Evolutionary conservation across 2,329 filamentous ascomycete species (phyloP).

Genomic region (Trichoderma simmonsii): DNA sequence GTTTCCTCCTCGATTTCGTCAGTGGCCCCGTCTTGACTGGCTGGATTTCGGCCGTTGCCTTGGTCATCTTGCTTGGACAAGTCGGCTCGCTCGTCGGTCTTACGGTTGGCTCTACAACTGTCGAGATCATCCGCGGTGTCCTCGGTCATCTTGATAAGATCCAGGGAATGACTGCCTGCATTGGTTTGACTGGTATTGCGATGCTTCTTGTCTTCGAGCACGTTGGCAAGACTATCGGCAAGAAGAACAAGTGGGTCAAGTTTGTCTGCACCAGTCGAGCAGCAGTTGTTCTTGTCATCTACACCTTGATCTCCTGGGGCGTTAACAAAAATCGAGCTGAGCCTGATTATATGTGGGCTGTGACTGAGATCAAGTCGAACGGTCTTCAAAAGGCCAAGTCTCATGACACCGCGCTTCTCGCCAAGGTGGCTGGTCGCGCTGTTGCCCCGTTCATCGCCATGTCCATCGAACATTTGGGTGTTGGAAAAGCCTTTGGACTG

Average conservation of each 20-base stretch:
- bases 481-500: conserved; percentile 61
- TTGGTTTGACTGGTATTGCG: conserved; percentile 57
- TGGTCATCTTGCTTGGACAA: conserved; percentile 65
- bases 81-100: conserved; percentile 59
- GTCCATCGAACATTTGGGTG: conserved; percentile 61
- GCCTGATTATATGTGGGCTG: conserved; percentile 49
- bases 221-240: conserved; percentile 57
- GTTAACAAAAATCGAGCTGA: conserved; percentile 54
- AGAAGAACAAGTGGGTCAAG: conserved; percentile 55
- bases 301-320: conserved; percentile 60
- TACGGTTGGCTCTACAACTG: conserved; percentile 49
- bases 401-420: conserved; percentile 47
- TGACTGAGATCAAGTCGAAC: conserved; percentile 55
- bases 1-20: conserved; percentile 64
- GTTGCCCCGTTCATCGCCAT: conserved; percentile 61
- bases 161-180: conserved; percentile 55
- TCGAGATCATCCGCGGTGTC: conserved; percentile 57
- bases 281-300: conserved; percentile 58
- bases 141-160: conserved; percentile 55
- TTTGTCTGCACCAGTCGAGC: conserved; percentile 58
- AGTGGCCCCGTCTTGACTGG: conserved; percentile 62
- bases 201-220: conserved; percentile 56
- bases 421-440: conserved; percentile 50
- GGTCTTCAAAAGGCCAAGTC: conserved; percentile 51
- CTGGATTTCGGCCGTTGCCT: conserved; percentile 64